These are phyloP conservation scores for Musa troglodytarum DNA, from an alignment of 176 grass and related monocot species.

Conservation along the genomic window DNA sequence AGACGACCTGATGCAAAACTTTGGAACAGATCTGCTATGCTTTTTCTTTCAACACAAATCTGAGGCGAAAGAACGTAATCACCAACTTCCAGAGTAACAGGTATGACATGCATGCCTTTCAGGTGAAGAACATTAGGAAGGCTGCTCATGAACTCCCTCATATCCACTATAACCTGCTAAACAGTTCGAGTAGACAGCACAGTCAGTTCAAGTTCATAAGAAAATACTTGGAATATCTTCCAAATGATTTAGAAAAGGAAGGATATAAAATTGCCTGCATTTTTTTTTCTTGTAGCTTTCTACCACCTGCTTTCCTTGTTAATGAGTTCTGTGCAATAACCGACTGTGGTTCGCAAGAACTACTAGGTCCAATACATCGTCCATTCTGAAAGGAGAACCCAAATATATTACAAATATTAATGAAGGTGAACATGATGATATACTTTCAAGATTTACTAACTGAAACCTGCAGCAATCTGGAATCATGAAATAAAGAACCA, in stretches of 20 bases:
- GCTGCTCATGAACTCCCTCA: slow-evolving; percentile 97
- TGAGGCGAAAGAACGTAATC: slow-evolving; percentile 93
- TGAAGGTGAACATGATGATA: not conserved
- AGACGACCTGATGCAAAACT: slow-evolving; percentile 95
- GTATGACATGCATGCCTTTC: slow-evolving; percentile 82
- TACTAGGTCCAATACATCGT: slow-evolving; percentile 55
- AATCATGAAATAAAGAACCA: not conserved
- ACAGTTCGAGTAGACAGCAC: slow-evolving; percentile 18
- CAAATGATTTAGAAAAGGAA: slow-evolving; percentile 5
- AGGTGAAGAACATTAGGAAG: slow-evolving; percentile 91
- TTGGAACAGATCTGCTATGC: slow-evolving; percentile 79
- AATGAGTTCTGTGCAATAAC: slow-evolving; percentile 55
- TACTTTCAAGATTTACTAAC: not conserved
- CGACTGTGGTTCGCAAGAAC: slow-evolving; percentile 46
- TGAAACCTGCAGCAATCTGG: not conserved
- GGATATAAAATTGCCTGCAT: slow-evolving; percentile 39
- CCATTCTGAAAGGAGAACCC: slow-evolving; percentile 50
- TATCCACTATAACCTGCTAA: slow-evolving; percentile 86
- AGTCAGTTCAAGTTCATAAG: not conserved
- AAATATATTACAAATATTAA: slow-evolving; percentile 7
- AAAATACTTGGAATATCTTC: not conserved
- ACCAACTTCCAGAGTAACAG: slow-evolving; percentile 84
- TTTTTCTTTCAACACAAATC: slow-evolving; percentile 97
- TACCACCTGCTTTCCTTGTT: slow-evolving; percentile 86
- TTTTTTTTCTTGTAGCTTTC: slow-evolving; percentile 57